Conservation (phyloP, 2,329 filamentous ascomycete species). For the Anisogramma anomala region DNA sequence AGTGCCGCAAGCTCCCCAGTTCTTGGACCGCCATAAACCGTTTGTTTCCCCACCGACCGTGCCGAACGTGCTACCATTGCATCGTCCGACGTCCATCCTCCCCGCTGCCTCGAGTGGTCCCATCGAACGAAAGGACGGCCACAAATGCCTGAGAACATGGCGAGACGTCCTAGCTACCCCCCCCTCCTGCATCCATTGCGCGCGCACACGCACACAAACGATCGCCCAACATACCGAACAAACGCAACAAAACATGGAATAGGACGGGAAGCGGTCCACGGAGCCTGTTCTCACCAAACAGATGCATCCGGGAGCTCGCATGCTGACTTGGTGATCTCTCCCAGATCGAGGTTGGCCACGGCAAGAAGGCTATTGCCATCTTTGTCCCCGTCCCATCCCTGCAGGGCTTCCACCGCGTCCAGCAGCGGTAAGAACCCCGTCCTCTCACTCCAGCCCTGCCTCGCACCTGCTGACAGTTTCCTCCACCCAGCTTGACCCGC, state of each 20-base stretch:
- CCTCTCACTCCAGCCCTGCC: background rate
- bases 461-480: background rate
- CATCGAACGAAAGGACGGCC: background rate
- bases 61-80: too few species aligned
- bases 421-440: constrained; percentile 74
- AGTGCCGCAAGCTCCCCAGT: constrained; percentile 10
- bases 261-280: constrained; percentile 68
- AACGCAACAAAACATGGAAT: constrained; percentile 35
- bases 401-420: constrained; percentile 96
- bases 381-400: constrained; percentile 99
- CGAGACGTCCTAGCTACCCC: too few species aligned
- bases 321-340: constrained; percentile 57
- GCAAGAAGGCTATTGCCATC: constrained; percentile 99
- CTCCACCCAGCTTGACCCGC: constrained; percentile 71
- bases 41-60: constrained; percentile 4
- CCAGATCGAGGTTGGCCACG: constrained; percentile 99
- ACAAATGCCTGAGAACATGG: too few species aligned
- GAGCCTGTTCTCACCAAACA: constrained; percentile 29
- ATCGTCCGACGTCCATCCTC: background rate
- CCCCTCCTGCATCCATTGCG: background rate
- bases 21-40: constrained; percentile 2
- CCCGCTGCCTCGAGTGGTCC: background rate
- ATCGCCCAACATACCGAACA: background rate
- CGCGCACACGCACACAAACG: background rate
- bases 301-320: constrained; percentile 57